Evolutionary conservation across 257 asterid species (phyloP).

Genomic region (Linaria vulgaris): DNA sequence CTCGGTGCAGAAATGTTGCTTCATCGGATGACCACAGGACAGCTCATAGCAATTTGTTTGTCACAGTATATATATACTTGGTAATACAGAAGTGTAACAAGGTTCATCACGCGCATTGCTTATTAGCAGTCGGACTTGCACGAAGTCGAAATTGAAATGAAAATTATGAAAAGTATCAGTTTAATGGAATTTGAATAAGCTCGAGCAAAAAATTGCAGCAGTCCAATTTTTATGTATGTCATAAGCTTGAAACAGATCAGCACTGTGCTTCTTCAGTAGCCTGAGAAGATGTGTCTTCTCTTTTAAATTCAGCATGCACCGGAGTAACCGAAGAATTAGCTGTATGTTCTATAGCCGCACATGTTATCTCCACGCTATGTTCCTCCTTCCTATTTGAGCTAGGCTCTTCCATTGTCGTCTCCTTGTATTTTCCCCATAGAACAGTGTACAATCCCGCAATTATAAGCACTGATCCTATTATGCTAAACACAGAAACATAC

Average conservation of each 20-base stretch:
- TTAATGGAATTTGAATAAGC: neutral
- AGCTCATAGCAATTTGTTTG: no score
- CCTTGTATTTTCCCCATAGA: slow-evolving; percentile 39
- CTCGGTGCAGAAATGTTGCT: no score
- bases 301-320: neutral
- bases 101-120: no score
- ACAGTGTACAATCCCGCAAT: slow-evolving; percentile 30
- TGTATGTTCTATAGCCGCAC: neutral
- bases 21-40: no score
- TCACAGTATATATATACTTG: no score
- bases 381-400: neutral
- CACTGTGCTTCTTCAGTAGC: slow-evolving; percentile 13
- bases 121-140: no score
- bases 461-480: slow-evolving; percentile 37
- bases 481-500: slow-evolving; percentile 14
- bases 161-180: neutral
- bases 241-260: neutral
- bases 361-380: neutral
- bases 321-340: neutral
- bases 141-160: no score
- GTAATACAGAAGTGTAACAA: no score
- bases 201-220: neutral
- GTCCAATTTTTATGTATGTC: neutral
- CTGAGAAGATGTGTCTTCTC: slow-evolving; percentile 12
- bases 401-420: slow-evolving; percentile 6